These are phyloP conservation scores for Carallia brachiata DNA, from an alignment of 345 rosid genomes.

Conservation along the genomic window DNA sequence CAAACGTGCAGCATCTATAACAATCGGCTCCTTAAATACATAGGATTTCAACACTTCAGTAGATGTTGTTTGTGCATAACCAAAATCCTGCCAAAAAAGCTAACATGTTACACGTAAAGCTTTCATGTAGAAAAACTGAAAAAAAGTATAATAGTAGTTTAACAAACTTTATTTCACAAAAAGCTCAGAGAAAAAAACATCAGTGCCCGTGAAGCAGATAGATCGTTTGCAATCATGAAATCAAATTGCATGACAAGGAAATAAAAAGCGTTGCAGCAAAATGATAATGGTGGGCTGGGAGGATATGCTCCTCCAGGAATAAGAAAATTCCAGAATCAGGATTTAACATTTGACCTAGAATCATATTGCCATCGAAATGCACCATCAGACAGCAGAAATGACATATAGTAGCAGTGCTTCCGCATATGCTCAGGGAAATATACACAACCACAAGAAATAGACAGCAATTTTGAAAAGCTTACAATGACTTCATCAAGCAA, in stretches of 20 bases:
- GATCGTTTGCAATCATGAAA: background rate
- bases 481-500: slow-evolving; percentile 97
- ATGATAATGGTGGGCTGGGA: background rate
- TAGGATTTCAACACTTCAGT: slow-evolving; percentile 92
- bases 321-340: background rate
- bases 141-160: slow-evolving; percentile 1
- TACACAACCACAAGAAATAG: background rate
- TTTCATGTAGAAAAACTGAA: background rate
- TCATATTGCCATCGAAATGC: background rate
- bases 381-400: background rate
- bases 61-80: slow-evolving; percentile 95
- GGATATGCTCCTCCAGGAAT: background rate
- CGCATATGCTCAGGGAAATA: background rate
- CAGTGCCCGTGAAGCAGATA: background rate
- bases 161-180: slow-evolving; percentile 3
- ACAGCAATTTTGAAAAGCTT: slow-evolving; percentile 35
- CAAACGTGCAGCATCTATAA: slow-evolving; percentile 70
- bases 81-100: slow-evolving; percentile 71
- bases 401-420: background rate
- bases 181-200: background rate
- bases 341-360: background rate
- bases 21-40: slow-evolving; percentile 92
- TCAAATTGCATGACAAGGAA: background rate
- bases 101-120: background rate
- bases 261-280: background rate